Conservation (phyloP, 75 land plant genomes). For the Cupressus sempervirens region DNA sequence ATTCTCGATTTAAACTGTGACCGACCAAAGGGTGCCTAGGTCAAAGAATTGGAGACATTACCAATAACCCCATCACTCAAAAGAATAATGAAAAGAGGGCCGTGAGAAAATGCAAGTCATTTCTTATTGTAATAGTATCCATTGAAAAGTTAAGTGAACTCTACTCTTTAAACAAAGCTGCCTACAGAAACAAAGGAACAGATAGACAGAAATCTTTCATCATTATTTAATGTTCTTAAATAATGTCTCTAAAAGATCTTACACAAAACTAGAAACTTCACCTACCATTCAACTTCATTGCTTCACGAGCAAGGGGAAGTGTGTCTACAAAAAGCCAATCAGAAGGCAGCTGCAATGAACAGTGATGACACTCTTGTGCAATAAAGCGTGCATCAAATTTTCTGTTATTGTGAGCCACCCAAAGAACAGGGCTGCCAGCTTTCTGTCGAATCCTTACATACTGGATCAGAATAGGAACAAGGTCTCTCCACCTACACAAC, state of each 20-base stretch:
- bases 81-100: not conserved
- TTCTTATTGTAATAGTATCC: not conserved
- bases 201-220: not conserved
- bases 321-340: conserved; percentile 87
- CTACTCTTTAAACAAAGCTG: not conserved
- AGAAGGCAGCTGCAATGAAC: conserved; percentile 56
- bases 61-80: not conserved
- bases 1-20: not conserved
- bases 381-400: conserved; percentile 86
- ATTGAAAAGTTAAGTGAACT: not conserved
- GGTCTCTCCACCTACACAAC: conserved; percentile 67
- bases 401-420: conserved; percentile 77
- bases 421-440: conserved; percentile 52
- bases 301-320: conserved; percentile 56
- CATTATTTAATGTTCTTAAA: not conserved
- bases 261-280: not conserved
- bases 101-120: not conserved
- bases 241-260: not conserved
- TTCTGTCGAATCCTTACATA: conserved; percentile 70
- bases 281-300: conserved; percentile 46
- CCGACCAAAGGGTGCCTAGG: not conserved
- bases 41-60: conserved; percentile 3
- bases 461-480: conserved; percentile 56
- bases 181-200: not conserved
- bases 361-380: conserved; percentile 60